Base-by-base conservation (phyloP, 768 basidiomycete species). In the Leccinum incarnatum region DNA sequence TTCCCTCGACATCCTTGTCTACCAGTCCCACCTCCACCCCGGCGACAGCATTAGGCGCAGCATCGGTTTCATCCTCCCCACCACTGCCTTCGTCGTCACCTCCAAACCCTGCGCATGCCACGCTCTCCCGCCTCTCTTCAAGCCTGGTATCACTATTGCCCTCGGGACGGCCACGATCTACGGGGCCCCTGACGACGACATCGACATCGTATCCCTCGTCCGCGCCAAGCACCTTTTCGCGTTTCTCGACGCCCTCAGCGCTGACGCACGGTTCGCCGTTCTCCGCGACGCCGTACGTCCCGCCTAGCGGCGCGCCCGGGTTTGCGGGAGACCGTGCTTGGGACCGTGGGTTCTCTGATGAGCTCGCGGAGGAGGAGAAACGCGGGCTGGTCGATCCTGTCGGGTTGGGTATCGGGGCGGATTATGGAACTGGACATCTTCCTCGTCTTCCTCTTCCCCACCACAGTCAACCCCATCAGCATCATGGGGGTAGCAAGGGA, bases 281-380 rank as follows among this genome's bases (percentile, higher is more conserved):
- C 57, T 75, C 75, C 0, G 65, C 77, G 10, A 68, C 76, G 32
- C 73, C 75, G 2, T 80, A 80, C 69, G 74, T 75, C 17, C 80
- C 74, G 51, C 79, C 86, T 0, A 75, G 67, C 53, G 85, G 92
- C n/a, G 93, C 92, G 1, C 92, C 92, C 1, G 93, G 90, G 5
- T 92, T 87, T 63, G 77, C 72, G 14, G 88, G 88, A 0, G 88
- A 89, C 50, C 72, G 74, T 15, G 77, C 68, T 11, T 84, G 91
- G 91, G 85, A 93, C 69, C 85, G 83, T 54, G 84, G 86, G 0
- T 86, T 77, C 65, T 85, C 82, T 1, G 76, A 75, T 2, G 76
- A 77, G 30, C 69, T 84, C 40, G 76, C 77, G 51, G 68, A 69
- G 2, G 85, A 85, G 55, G 65, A 68, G 36, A 62, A 68, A 34